Conservation (phyloP, 345 rosid species). For the Isatis tinctoria region DNA sequence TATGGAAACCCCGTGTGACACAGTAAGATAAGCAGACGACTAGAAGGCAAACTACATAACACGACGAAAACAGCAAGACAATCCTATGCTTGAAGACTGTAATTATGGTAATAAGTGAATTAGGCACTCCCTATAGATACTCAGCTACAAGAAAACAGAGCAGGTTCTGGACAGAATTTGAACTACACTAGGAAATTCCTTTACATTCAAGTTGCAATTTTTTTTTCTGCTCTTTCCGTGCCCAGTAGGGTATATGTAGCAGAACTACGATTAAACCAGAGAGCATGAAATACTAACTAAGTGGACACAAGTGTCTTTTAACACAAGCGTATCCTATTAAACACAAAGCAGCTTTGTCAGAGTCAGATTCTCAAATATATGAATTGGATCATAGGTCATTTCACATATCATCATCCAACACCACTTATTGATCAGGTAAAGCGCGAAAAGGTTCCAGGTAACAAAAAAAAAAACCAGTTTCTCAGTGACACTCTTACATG, state of each 20-base stretch:
- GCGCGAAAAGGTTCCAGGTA: background rate
- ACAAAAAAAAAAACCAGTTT: background rate
- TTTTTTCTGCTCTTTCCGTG: background rate
- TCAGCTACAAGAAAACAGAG: constrained; percentile 1
- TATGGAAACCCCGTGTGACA: background rate
- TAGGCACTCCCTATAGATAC: background rate
- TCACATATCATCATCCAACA: background rate
- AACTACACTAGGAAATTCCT: background rate
- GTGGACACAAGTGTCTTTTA: too few species aligned
- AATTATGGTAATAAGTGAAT: background rate
- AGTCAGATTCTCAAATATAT: background rate
- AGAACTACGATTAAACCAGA: background rate
- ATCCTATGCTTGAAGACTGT: background rate
- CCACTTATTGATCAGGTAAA: background rate
- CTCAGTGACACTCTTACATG: background rate
- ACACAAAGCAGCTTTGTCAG: background rate
- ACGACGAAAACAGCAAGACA: background rate
- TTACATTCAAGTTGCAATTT: background rate
- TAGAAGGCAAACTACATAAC: background rate
- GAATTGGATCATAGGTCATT: constrained; percentile 14
- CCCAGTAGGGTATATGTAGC: background rate
- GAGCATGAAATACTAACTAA: constrained; percentile 4
- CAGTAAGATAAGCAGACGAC: background rate
- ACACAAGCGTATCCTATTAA: background rate
- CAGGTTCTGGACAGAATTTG: background rate